Evolutionary conservation across 2,329 filamentous ascomycete genomes (phyloP).

Genomic region (Phialocephala subalpina): DNA sequence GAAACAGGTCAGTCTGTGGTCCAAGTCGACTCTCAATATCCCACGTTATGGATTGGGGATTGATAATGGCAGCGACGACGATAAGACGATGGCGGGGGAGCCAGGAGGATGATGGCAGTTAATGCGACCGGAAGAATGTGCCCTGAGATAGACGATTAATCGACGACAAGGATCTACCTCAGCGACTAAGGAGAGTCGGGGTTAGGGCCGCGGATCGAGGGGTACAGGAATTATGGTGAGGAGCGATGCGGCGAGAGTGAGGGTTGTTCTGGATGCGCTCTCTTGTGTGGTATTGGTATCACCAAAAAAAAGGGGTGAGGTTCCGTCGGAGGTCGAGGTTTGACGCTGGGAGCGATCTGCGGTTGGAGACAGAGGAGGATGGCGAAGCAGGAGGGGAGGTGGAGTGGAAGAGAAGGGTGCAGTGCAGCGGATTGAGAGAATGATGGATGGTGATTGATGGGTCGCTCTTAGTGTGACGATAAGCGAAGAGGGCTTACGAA

Average conservation of each 20-base stretch:
- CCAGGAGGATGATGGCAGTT: slow-evolving; percentile 19
- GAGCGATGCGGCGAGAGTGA: background rate
- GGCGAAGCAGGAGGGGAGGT: slow-evolving; percentile 1
- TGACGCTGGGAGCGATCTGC: slow-evolving; percentile 17
- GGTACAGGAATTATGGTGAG: background rate
- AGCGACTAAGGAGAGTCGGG: slow-evolving; percentile 3
- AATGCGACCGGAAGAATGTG: slow-evolving; percentile 38
- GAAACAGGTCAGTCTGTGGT: slow-evolving; percentile 13
- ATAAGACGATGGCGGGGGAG: slow-evolving; percentile 38
- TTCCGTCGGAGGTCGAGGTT: background rate
- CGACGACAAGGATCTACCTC: slow-evolving; percentile 30
- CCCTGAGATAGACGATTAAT: slow-evolving; percentile 27
- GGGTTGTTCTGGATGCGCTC: slow-evolving; percentile 1
- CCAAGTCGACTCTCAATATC: slow-evolving; percentile 16
- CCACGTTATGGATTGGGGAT: slow-evolving; percentile 22
- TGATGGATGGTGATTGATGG: slow-evolving; percentile 9
- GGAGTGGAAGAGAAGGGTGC: slow-evolving; percentile 1
- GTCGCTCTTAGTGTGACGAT: slow-evolving; percentile 33
- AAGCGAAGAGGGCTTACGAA: slow-evolving; percentile 36
- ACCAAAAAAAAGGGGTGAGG: slow-evolving; percentile 16
- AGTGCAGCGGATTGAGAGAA: background rate
- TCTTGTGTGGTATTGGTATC: background rate
- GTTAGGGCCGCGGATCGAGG: background rate
- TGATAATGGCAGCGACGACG: slow-evolving; percentile 28
- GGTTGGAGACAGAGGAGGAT: slow-evolving; percentile 11